A percentile compares a stretch with the other conserved stretches of the same genome.
phyloP scores from a whole-genome alignment of 345 rosid genomes.

The Syzygium oleosum region DNA sequence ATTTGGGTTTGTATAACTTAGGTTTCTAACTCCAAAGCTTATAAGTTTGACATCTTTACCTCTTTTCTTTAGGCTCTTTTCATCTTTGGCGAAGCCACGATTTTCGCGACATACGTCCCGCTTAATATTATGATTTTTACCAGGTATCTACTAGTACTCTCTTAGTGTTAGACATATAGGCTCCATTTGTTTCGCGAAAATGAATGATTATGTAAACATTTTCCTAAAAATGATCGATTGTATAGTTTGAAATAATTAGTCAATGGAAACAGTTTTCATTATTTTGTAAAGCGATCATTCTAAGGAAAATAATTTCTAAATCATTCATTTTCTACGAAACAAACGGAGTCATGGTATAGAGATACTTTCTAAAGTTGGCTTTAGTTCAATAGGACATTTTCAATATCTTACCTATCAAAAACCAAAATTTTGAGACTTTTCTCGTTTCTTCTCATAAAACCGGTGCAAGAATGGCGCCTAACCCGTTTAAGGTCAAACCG shows the following conservation, averaged over 20 bases:
- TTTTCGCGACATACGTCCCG: not conserved
- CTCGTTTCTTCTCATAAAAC: not conserved
- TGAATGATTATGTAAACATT: no score
- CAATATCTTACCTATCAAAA: not conserved
- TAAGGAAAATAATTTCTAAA: no score
- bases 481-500: not conserved
- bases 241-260: no score
- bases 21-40: not conserved
- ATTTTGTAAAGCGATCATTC: no score
- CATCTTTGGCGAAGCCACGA: not conserved
- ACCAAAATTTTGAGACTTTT: not conserved
- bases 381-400: not conserved
- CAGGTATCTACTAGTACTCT: not conserved
- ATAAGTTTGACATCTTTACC: not conserved
- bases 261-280: no score
- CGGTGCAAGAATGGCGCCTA: not conserved
- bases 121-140: not conserved
- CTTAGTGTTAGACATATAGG: fast-evolving
- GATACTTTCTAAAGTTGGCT: not conserved
- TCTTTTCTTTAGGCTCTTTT: not conserved
- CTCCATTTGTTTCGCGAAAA: no score
- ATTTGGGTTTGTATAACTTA: not conserved
- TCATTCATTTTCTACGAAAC: no score
- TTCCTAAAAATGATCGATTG: no score
- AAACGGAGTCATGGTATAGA: not conserved